Conservation (phyloP, 1,284 basidiomycete genomes). For the Puccinia novopanici region DNA sequence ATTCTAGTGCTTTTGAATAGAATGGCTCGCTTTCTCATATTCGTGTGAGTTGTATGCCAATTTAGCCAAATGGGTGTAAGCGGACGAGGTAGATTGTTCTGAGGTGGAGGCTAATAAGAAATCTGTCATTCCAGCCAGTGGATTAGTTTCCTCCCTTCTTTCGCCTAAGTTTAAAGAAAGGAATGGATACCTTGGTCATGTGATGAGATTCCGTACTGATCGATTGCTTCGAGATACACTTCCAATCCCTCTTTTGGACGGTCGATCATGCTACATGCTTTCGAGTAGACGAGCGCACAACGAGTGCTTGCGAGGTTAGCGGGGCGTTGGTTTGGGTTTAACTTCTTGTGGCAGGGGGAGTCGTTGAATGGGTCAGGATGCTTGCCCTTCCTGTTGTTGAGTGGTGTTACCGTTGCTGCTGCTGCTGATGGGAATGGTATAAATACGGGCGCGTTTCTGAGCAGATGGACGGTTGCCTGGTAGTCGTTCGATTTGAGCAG, state of each 20-base stretch:
- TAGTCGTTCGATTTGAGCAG: conserved; percentile 46
- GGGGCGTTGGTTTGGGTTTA: conserved; percentile 51
- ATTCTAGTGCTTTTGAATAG: conserved; percentile 33
- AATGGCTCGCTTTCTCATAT: conserved; percentile 44
- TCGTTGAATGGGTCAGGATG: conserved; percentile 42
- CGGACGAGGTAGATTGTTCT: conserved; percentile 34
- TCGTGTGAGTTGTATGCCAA: conserved; percentile 47
- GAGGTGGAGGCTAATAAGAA: conserved; percentile 2
- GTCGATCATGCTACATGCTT: conserved; percentile 52
- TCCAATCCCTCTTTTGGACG: conserved; percentile 56
- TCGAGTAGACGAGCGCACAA: conserved; percentile 56
- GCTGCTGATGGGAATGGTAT: conserved; percentile 38
- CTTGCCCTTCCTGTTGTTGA: background rate
- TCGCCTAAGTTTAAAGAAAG: background rate
- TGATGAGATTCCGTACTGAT: conserved; percentile 25
- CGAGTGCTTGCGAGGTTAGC: conserved; percentile 54
- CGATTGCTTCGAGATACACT: conserved; percentile 51
- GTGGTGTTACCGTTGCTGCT: background rate
- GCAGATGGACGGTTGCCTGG: conserved; percentile 54
- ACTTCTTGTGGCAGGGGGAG: too few relatives aligned
- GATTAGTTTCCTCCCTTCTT: too few relatives aligned
- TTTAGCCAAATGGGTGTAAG: conserved; percentile 30
- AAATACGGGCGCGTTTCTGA: conserved; percentile 53
- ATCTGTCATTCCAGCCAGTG: too few relatives aligned
- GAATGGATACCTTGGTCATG: background rate